phyloP scores from a whole-genome alignment of 1,284 basidiomycete species.

The Microbotryum saponariae region DNA sequence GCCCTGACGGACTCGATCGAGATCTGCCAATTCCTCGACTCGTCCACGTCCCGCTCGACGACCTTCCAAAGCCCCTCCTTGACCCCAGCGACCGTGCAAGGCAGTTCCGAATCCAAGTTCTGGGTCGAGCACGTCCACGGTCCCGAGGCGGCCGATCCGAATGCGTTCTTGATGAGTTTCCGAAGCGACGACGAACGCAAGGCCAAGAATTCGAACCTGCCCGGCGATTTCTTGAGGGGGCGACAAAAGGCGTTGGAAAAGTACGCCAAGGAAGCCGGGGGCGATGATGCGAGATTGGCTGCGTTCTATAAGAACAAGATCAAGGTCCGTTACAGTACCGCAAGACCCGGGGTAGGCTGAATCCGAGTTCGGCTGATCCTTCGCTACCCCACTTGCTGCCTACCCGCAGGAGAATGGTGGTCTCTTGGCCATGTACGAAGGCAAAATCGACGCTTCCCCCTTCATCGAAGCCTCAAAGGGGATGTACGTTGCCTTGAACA shows the following conservation, averaged over 20 bases:
- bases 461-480: slow-evolving; percentile 2
- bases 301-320: slow-evolving; percentile 32
- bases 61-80: slow-evolving; percentile 27
- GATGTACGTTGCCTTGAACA: slow-evolving; percentile 11
- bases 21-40: slow-evolving; percentile 32
- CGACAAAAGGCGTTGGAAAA: slow-evolving; percentile 30
- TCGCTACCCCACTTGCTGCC: background rate
- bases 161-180: slow-evolving; percentile 27
- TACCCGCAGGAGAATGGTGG: slow-evolving; percentile 22
- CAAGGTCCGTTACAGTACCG: slow-evolving; percentile 8
- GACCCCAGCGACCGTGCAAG: slow-evolving; percentile 31
- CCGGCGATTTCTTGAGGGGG: slow-evolving; percentile 32
- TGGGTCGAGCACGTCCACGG: slow-evolving; percentile 30
- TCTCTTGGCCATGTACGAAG: slow-evolving; percentile 20
- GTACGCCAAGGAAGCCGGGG: slow-evolving; percentile 25
- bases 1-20: slow-evolving; percentile 19
- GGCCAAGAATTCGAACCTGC: slow-evolving; percentile 19
- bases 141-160: slow-evolving; percentile 29
- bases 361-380: background rate
- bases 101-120: slow-evolving; percentile 17
- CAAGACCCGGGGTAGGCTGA: background rate
- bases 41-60: slow-evolving; percentile 9
- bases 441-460: slow-evolving; percentile 12
- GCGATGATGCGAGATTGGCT: slow-evolving; percentile 12
- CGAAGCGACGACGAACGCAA: slow-evolving; percentile 29